Percentiles rank a stretch among this genome's conserved stretches.
phyloP scores from a whole-genome alignment of 2,329 filamentous ascomycete genomes.

The Claviceps maximensis region DNA sequence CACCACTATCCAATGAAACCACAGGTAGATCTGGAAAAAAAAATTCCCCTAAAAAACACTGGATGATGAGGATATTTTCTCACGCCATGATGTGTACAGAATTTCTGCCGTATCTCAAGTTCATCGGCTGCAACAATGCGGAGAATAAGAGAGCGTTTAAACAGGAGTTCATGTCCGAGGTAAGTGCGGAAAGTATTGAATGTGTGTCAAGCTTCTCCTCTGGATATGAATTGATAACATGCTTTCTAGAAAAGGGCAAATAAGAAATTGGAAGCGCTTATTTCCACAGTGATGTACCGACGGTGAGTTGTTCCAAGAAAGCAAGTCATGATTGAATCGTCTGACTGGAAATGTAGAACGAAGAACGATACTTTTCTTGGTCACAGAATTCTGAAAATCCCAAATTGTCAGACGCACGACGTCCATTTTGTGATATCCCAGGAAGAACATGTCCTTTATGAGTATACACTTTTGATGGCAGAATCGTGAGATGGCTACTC shows the following conservation, averaged over 20 bases:
- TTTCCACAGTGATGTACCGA: constrained; percentile 16
- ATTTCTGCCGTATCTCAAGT: constrained; percentile 21
- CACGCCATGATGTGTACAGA: constrained; percentile 14
- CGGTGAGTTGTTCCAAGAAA: constrained; percentile 9
- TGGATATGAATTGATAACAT: background rate
- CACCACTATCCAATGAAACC: constrained; percentile 20
- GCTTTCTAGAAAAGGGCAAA: constrained; percentile 5
- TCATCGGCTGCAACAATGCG: constrained; percentile 14
- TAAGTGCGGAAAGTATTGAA: constrained; percentile 3
- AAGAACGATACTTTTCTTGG: constrained; percentile 17
- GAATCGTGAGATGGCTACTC: background rate
- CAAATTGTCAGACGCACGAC: constrained; percentile 5
- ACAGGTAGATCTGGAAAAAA: constrained; percentile 19
- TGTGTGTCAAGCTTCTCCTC: background rate
- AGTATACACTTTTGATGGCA: background rate
- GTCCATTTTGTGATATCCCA: constrained; percentile 13
- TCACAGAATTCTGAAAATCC: constrained; percentile 14
- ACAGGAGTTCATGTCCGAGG: constrained; percentile 9
- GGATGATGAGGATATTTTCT: background rate
- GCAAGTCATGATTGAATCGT: background rate
- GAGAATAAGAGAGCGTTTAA: background rate
- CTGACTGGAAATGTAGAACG: constrained; percentile 10
- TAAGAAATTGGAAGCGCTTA: constrained; percentile 10
- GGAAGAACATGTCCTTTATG: constrained; percentile 11
- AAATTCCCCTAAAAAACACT: background rate